phyloP scores from a whole-genome alignment of 2,329 filamentous ascomycete species.

The Sporothrix dimorphospora region DNA sequence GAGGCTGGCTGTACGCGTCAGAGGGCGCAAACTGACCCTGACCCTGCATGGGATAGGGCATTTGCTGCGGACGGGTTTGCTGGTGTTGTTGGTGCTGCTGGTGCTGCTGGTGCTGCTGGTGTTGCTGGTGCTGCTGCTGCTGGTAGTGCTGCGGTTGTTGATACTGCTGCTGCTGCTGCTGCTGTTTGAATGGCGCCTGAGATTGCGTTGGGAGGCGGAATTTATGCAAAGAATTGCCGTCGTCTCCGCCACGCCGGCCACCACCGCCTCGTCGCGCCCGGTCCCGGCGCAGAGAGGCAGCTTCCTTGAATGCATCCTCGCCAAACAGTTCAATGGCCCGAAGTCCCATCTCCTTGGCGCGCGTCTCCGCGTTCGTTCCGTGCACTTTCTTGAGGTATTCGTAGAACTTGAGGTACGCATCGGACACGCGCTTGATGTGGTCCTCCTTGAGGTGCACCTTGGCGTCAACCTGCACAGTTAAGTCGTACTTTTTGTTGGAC shows the following conservation, averaged over 20 bases:
- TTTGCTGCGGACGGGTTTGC: no score
- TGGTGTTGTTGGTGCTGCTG: no score
- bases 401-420: conserved; percentile 32
- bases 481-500: not conserved
- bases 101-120: no score
- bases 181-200: not conserved
- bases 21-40: no score
- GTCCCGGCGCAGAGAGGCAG: not conserved
- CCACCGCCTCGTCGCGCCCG: not conserved
- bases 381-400: not conserved
- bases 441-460: conserved; percentile 24
- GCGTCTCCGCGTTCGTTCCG: not conserved
- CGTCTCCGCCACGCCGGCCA: not conserved
- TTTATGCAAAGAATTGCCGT: not conserved
- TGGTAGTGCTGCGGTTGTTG: no score
- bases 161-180: no score
- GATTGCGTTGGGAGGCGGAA: not conserved
- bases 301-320: not conserved
- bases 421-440: conserved; percentile 27
- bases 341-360: not conserved
- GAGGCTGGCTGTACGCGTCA: no score
- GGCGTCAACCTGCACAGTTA: conserved; percentile 12
- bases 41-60: no score
- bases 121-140: no score
- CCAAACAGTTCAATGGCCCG: not conserved